A percentile compares a stretch with the other conserved stretches of the same genome.
Evolutionary conservation across 164 flowering plant genomes (phyloP).

Genomic region (Kingdonia uniflora): DNA sequence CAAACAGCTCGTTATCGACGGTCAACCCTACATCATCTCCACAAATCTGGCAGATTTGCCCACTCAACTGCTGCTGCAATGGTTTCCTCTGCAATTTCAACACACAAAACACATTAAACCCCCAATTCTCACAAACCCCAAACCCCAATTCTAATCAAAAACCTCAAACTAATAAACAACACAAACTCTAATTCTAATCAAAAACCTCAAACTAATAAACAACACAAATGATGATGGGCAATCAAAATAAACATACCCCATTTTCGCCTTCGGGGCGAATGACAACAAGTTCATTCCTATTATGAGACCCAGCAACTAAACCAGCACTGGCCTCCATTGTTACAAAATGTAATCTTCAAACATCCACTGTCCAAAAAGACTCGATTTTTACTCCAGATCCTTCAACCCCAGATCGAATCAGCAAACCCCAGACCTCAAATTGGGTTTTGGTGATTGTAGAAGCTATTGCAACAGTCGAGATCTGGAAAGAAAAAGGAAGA

Average conservation of each 20-base stretch:
- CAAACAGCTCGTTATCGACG: conserved; percentile 45
- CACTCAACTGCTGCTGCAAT: conserved; percentile 22
- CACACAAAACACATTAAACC: not conserved
- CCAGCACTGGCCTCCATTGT: conserved; percentile 56
- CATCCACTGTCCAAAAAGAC: conserved; percentile 1
- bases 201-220: not conserved
- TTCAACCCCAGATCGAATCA: conserved; percentile 8
- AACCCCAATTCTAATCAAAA: not conserved
- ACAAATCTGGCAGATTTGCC: conserved; percentile 49
- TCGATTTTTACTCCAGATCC: conserved; percentile 13
- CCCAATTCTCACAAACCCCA: no score
- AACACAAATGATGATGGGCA: not conserved
- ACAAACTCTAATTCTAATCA: no score
- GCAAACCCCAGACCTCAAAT: no score
- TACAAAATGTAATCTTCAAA: not conserved
- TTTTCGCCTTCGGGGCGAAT: conserved; percentile 42
- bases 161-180: not conserved
- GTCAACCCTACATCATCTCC: conserved; percentile 46
- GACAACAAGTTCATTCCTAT: conserved; percentile 51
- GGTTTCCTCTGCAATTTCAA: conserved; percentile 30
- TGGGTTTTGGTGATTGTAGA: no score
- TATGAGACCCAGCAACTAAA: conserved; percentile 53
- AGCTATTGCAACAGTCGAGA: no score
- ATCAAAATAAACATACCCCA: conserved; percentile 23
- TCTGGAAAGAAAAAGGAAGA: no score